Evolutionary conservation across 495 filamentous ascomycete species (phyloP).

Genomic region (Baudoinia panamericana): DNA sequence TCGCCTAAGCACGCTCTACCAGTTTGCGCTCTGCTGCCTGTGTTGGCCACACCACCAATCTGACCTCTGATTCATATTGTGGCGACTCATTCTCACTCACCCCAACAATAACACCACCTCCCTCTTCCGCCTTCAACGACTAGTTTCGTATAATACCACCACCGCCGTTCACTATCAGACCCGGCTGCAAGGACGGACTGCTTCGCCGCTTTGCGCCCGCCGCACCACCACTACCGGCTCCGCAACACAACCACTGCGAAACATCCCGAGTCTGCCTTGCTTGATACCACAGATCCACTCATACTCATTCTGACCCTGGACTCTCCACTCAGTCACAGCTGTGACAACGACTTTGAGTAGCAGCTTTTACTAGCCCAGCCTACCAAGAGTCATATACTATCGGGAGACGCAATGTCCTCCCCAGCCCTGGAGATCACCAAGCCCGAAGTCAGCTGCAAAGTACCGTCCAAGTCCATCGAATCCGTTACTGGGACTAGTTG

Average conservation of each 20-base stretch:
- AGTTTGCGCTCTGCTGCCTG: too few relatives aligned
- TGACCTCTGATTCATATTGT: too few relatives aligned
- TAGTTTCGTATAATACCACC: neutral
- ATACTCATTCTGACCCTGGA: too few relatives aligned
- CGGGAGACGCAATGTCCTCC: slow-evolving; percentile 8
- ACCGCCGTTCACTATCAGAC: neutral
- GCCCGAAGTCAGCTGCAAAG: slow-evolving; percentile 8
- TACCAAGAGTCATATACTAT: slow-evolving; percentile 7
- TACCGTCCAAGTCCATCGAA: slow-evolving; percentile 16
- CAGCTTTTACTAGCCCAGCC: slow-evolving; percentile 12
- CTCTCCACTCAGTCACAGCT: slow-evolving; percentile 17
- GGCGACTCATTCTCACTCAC: slow-evolving; percentile 5
- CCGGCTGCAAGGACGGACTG: slow-evolving; percentile 18
- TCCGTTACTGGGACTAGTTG: slow-evolving; percentile 2
- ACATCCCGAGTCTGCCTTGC: slow-evolving; percentile 11
- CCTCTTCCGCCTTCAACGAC: slow-evolving; percentile 2
- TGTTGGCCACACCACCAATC: too few relatives aligned
- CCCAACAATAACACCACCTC: neutral
- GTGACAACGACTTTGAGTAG: slow-evolving; percentile 9
- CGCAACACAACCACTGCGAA: neutral
- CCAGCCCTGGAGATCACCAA: slow-evolving; percentile 1
- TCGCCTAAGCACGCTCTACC: too few relatives aligned
- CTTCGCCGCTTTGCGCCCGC: slow-evolving; percentile 2
- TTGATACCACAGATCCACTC: too few relatives aligned
- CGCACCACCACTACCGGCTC: neutral